Base-by-base conservation (phyloP, 768 basidiomycete species). In the Boletus rubropictus region DNA sequence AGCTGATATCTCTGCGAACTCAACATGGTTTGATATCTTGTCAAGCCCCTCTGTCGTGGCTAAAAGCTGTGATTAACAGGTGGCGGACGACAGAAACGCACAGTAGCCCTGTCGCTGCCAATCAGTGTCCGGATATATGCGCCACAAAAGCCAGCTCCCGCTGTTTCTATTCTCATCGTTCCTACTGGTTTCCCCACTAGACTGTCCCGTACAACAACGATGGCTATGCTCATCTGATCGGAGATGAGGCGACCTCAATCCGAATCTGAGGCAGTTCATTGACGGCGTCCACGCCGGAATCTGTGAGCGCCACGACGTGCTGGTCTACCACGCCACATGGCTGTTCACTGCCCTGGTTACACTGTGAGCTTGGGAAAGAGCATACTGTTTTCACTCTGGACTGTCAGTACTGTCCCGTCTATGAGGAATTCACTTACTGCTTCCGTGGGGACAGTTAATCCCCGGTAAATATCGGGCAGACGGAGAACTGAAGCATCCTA, bases 11-110 rank as follows among this genome's bases (percentile, higher is more conserved):
- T 35, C 22, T 7, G 15, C 15, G 18, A 48, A 28, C 46, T 40
- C 25, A 42, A 36, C 37, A 21, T 29, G 28, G 8, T 5, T 17
- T 9, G 34, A 47, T 54, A 61, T 60, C 58, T 28, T 54, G 58
- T 51, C 52, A 56, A 47, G 44, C 10, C 12, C 4, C 29, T 29
- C 5, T 25, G 18, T 10, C 6, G 22, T 32, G 15, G 32, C 32
- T 32, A 1, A n/a, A 32, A 5, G 34, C 22, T 1, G 5, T 31
- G 28, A 33, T n/a, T 44, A 51, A 41, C 57, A 59, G 55, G 44
- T 31, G 44, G 44, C 34, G 44, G 21, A 29, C 37, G 7, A 40
- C 37, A 31, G 8, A 14, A 24, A 46, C 50, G 24, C 8, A 25
- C 24, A n/a, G n/a, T n/a, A n/a, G n/a, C n/a, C n/a, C n/a, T n/a